Conservation (phyloP, 208 protist genomes). For the Acanthamoeba royreba region DNA sequence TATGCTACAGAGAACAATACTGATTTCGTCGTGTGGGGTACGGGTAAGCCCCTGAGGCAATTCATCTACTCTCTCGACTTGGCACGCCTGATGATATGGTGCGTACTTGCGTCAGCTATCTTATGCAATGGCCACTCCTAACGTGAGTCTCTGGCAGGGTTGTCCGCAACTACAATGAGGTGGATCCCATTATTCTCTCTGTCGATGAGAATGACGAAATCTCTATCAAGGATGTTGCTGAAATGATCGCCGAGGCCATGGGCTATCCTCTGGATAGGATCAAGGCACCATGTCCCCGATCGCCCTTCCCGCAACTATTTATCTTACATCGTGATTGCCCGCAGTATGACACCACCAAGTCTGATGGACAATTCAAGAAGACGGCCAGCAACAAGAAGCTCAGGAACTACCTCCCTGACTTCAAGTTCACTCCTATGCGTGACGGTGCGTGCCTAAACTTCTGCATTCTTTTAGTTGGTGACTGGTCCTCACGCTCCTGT, state of each 20-base stretch:
- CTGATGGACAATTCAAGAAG: conserved; percentile 92
- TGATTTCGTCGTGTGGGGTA: conserved; percentile 85
- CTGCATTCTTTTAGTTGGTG: neutral
- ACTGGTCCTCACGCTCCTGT: neutral
- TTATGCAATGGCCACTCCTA: neutral
- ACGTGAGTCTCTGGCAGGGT: neutral
- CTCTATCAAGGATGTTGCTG: conserved; percentile 84
- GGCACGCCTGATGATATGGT: conserved; percentile 84
- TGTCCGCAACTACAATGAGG: conserved; percentile 78
- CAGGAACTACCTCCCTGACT: conserved; percentile 78
- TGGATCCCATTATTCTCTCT: conserved; percentile 89
- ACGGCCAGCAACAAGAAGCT: conserved; percentile 90
- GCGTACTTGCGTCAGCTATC: neutral
- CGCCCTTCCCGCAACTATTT: neutral
- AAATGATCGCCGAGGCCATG: conserved; percentile 83
- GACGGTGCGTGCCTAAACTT: conserved; percentile 54
- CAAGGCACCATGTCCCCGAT: conserved; percentile 37
- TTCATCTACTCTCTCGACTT: conserved; percentile 91
- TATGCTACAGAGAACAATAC: conserved; percentile 64
- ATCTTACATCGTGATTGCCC: neutral
- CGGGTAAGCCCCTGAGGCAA: conserved; percentile 89
- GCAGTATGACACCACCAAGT: conserved; percentile 87
- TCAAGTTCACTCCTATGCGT: conserved; percentile 88
- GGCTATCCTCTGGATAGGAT: conserved; percentile 78
- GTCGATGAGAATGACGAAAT: conserved; percentile 88